phyloP scores from a whole-genome alignment of 257 asterid species.

The Agastache rugosa region DNA sequence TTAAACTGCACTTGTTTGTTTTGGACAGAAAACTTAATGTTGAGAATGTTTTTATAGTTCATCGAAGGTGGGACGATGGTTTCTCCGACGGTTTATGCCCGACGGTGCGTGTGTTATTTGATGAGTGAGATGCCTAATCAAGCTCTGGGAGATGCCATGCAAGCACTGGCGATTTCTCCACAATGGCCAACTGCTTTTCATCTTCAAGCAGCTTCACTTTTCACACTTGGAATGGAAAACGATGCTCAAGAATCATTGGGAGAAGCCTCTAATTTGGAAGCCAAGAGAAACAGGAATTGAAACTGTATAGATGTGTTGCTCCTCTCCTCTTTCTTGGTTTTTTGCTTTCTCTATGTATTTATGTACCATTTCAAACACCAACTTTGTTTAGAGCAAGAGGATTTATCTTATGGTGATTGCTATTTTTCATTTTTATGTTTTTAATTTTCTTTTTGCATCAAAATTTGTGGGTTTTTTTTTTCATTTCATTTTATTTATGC shows the following conservation, averaged over 20 bases:
- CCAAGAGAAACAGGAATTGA: constrained; percentile 53
- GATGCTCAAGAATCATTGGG: constrained; percentile 85
- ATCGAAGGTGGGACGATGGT: constrained; percentile 92
- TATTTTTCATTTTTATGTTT: background rate
- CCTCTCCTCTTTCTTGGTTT: background rate
- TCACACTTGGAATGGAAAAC: constrained; percentile 72
- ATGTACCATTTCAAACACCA: constrained; percentile 15
- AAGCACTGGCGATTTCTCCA: constrained; percentile 78
- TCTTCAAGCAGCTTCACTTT: constrained; percentile 88
- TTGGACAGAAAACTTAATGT: background rate
- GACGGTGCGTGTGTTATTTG: constrained; percentile 80
- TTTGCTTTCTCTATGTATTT: constrained; percentile 22
- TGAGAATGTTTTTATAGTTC: constrained; percentile 49
- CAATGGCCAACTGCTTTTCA: constrained; percentile 85
- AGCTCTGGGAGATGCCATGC: constrained; percentile 87
- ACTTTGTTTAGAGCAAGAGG: constrained; percentile 30
- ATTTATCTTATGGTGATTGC: constrained; percentile 32
- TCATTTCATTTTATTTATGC: too few species aligned
- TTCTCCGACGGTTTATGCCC: constrained; percentile 77
- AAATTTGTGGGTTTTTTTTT: background rate
- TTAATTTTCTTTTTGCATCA: background rate
- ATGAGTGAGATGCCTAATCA: constrained; percentile 79
- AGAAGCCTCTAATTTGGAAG: constrained; percentile 83
- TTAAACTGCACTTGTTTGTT: background rate
- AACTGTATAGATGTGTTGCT: constrained; percentile 36